Evolutionary conservation across 2,329 filamentous ascomycete genomes (phyloP).

Genomic region (Davidsoniella virescens): DNA sequence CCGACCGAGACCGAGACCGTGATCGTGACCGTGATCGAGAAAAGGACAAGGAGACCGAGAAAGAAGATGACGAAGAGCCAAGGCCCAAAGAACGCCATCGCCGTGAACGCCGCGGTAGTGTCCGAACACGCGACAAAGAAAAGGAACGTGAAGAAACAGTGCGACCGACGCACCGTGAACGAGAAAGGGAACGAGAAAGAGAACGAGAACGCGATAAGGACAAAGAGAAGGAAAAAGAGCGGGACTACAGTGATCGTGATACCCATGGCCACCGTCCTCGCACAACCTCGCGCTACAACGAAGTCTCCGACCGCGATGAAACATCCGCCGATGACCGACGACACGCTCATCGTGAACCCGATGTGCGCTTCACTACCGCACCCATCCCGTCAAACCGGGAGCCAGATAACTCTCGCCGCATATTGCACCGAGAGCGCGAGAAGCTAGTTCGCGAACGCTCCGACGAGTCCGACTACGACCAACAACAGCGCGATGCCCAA

Average conservation of each 20-base stretch:
- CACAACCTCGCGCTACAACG: conserved; percentile 5
- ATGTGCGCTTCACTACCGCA: conserved; percentile 8
- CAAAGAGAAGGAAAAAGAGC: conserved; percentile 13
- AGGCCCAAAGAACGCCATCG: conserved; percentile 8
- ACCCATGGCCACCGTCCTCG: conserved; percentile 8
- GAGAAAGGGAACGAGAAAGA: conserved; percentile 14
- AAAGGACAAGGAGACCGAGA: conserved; percentile 14
- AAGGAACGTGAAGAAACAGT: conserved; percentile 8
- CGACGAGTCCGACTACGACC: conserved; percentile 10
- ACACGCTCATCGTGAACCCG: conserved; percentile 12
- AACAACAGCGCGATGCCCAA: neutral
- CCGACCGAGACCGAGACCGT: conserved; percentile 7
- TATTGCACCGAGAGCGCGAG: conserved; percentile 2
- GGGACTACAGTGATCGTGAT: conserved; percentile 6
- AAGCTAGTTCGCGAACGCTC: conserved; percentile 2
- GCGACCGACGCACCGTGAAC: conserved; percentile 8
- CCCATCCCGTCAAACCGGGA: neutral
- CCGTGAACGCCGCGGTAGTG: conserved; percentile 10
- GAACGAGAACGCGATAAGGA: conserved; percentile 15
- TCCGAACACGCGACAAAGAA: conserved; percentile 8
- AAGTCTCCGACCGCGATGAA: conserved; percentile 13
- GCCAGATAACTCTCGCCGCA: neutral
- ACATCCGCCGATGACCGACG: conserved; percentile 14
- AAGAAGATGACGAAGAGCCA: conserved; percentile 9
- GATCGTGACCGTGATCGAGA: conserved; percentile 13